Evolutionary conservation across 1,284 basidiomycete species (phyloP).

Genomic region (Schizophyllum commune): DNA sequence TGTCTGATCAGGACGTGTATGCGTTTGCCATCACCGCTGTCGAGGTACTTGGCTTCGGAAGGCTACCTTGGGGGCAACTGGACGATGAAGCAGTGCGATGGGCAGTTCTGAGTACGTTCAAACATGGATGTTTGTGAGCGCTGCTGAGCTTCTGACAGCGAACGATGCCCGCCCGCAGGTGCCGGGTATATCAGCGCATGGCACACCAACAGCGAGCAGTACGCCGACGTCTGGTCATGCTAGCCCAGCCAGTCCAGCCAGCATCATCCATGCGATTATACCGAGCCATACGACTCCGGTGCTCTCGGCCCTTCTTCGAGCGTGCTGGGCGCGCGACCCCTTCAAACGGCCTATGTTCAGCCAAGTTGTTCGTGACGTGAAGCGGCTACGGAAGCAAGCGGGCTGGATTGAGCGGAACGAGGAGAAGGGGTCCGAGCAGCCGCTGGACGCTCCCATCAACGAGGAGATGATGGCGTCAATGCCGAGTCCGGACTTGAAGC

Average conservation of each 20-base stretch:
- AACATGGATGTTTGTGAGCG: neutral
- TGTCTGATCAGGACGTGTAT: constrained; percentile 45
- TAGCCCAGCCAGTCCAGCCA: neutral
- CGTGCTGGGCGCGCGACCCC: constrained; percentile 45
- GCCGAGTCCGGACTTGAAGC: neutral
- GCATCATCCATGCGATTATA: neutral
- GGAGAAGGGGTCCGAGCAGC: no score
- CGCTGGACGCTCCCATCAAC: neutral
- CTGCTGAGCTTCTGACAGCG: constrained; percentile 24
- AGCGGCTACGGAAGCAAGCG: constrained; percentile 25
- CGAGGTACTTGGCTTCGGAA: constrained; percentile 60
- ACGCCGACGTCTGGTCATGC: neutral
- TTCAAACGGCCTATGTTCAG: constrained; percentile 39
- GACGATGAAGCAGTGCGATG: constrained; percentile 53
- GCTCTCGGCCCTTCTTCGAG: constrained; percentile 31
- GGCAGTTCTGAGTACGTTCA: constrained; percentile 50
- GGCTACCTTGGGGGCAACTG: constrained; percentile 50
- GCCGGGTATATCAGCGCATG: constrained; percentile 22
- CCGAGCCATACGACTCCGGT: constrained; percentile 16
- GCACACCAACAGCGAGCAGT: neutral
- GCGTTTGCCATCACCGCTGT: constrained; percentile 66
- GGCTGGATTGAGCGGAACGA: constrained; percentile 4
- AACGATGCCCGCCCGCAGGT: constrained; percentile 48
- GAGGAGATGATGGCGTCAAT: neutral
- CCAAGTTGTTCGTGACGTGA: constrained; percentile 32